Evolutionary conservation across 2,329 filamentous ascomycete species (phyloP), one percentile per base, ranked within the genome.

Genomic region (Cordyceps cicadae): DNA sequence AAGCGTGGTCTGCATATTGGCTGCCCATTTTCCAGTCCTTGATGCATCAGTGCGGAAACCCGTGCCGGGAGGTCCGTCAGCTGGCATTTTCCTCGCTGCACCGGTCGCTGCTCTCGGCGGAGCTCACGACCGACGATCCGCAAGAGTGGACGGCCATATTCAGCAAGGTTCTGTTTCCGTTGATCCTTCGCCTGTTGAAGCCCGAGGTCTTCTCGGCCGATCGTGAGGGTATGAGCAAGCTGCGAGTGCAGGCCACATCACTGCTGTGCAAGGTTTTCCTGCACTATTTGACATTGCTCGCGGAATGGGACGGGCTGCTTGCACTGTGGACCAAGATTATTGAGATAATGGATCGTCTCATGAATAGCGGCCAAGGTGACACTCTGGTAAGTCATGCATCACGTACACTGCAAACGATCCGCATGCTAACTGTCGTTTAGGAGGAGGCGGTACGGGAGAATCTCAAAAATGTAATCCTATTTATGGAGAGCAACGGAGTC

Each of bases 1-100:
- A 96, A 80, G 88, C 94, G 15, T 99, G 94, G 94, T 92, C 91
- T 55, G 91, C 94, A 9, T 99, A 99, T 72, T 99, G 94, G 94
- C 87, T 92, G 15, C 94, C 93, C 1, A 92, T 99, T 29, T 94
- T 99, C 74, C 86, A 91, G 66, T 89, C 91, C 6, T 77, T 99
- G 19, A 94, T 89, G 3, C 86, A 85, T 5, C 94, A 99, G 75
- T 97, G 92, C 74, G 90, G 90, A 59, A 99, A 97, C 70, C 92
- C 92, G 0, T 97, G 92, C 70, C 88, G 93, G 59, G 92, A 97
- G 67, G 90, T 99, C 62, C 87, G 94, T 3, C 89, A 96, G 68
- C 84, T 95, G 69, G 91, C 94, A 1, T 90, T 97, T 67, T 86
- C 88, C 8, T 90, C 87, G 11, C 79, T 99, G 17, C 93, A 97